Conservation (phyloP, 768 basidiomycete genomes). For the Collybia sordida region DNA sequence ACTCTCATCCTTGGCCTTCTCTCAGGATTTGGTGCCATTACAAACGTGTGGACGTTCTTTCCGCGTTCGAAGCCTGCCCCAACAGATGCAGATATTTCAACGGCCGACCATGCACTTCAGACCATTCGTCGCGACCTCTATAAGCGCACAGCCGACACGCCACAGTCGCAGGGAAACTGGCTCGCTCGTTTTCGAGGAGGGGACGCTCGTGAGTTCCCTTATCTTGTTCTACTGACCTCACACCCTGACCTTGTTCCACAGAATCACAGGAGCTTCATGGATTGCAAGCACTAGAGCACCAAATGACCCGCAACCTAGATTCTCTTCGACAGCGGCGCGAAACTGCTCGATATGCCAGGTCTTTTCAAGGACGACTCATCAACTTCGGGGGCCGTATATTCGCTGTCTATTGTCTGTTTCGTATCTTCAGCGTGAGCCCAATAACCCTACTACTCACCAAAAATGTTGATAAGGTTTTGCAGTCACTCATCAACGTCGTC, state of each 20-base stretch:
- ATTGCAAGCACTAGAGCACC: constrained; percentile 63
- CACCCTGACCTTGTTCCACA: constrained; percentile 14
- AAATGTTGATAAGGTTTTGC: constrained; percentile 1
- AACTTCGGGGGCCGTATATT: constrained; percentile 51
- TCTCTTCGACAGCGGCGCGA: constrained; percentile 48
- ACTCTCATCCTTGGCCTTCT: constrained; percentile 77
- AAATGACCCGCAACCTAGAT: constrained; percentile 62
- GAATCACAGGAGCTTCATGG: constrained; percentile 61
- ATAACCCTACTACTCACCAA: not conserved
- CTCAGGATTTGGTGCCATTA: constrained; percentile 78
- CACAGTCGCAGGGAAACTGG: constrained; percentile 38
- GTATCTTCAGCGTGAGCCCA: constrained; percentile 57
- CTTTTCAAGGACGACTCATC: constrained; percentile 53
- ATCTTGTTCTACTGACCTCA: not conserved
- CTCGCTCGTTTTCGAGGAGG: constrained; percentile 51
- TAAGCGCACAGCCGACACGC: constrained; percentile 30
- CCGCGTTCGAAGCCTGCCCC: constrained; percentile 44
- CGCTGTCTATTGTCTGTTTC: constrained; percentile 64
- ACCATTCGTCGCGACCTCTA: constrained; percentile 60
- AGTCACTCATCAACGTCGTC: constrained; percentile 57
- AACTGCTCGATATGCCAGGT: constrained; percentile 47
- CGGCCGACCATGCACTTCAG: constrained; percentile 56
- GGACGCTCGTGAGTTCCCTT: constrained; percentile 32
- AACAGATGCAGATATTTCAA: constrained; percentile 51
- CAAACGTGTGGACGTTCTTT: constrained; percentile 62